A percentile compares a stretch with the other conserved stretches of the same genome.
These are phyloP conservation scores for Citrullus colocynthis DNA, from an alignment of 306 rosid species.

Conservation along the genomic window DNA sequence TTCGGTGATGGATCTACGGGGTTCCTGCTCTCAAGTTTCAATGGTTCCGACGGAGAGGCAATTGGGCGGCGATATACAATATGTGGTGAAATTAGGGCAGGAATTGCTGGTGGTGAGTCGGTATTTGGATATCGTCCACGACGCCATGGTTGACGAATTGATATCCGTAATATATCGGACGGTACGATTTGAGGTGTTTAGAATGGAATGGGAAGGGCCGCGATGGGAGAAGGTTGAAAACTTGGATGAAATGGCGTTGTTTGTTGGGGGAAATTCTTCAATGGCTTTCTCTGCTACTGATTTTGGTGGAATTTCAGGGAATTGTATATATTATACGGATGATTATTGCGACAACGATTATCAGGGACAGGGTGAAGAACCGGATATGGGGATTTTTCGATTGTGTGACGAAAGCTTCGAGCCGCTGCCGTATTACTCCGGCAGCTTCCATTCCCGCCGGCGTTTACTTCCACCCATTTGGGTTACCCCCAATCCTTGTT, in stretches of 20 bases:
- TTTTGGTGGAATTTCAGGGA: conserved; percentile 32
- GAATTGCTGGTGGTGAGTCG: conserved; percentile 36
- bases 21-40: conserved; percentile 13
- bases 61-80: conserved; percentile 34
- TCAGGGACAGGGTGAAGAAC: conserved; percentile 32
- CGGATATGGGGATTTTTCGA: conserved; percentile 50
- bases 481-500: conserved; percentile 58
- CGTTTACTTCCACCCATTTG: conserved; percentile 49
- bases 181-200: conserved; percentile 33
- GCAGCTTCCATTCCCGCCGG: conserved; percentile 15
- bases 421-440: conserved; percentile 30
- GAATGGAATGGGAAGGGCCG: conserved; percentile 33
- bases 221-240: conserved; percentile 30
- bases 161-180: conserved; percentile 23
- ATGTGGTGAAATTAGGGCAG: conserved; percentile 32
- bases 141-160: neutral
- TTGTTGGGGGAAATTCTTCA: conserved; percentile 50
- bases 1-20: conserved; percentile 34
- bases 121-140: conserved; percentile 26
- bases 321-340: conserved; percentile 51
- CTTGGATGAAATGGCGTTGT: conserved; percentile 42
- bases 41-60: conserved; percentile 11
- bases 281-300: conserved; percentile 35
- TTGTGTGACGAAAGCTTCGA: conserved; percentile 30
- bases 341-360: conserved; percentile 46